A percentile compares a stretch with the other conserved stretches of the same genome.
Evolutionary conservation across 768 basidiomycete genomes (phyloP).

Genomic region (Mycena vitilis): DNA sequence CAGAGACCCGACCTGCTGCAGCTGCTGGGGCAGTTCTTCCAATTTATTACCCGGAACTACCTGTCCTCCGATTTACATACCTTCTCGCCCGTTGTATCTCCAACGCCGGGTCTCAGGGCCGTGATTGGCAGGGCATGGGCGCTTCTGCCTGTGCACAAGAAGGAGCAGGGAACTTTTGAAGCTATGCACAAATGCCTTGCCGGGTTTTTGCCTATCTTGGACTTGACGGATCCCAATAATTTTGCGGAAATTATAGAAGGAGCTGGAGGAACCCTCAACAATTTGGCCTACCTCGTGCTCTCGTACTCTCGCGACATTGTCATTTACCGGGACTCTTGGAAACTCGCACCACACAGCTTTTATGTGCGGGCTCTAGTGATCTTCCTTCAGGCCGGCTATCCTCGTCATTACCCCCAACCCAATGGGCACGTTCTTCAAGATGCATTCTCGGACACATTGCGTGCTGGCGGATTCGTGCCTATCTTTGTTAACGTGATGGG

Average conservation of each 20-base stretch:
- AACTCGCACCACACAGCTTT: not conserved
- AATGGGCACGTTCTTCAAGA: constrained; percentile 1
- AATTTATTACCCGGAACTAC: constrained; percentile 15
- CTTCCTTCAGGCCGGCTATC: constrained; percentile 9
- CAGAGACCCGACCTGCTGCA: not conserved
- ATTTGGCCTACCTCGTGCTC: constrained; percentile 12
- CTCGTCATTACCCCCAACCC: not conserved
- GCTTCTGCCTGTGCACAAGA: not conserved
- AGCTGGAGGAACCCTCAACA: constrained; percentile 8
- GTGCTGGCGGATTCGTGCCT: constrained; percentile 3
- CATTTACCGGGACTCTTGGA: not conserved
- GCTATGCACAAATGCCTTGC: not conserved
- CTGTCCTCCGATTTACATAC: not conserved
- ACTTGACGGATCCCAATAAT: constrained; percentile 5
- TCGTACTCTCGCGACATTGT: constrained; percentile 1
- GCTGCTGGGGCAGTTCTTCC: constrained; percentile 8
- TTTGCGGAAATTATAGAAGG: constrained; percentile 16
- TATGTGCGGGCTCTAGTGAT: constrained; percentile 2
- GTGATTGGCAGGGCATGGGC: constrained; percentile 2
- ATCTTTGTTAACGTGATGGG: constrained; percentile 12
- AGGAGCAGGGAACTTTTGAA: not conserved
- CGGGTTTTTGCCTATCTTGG: constrained; percentile 7
- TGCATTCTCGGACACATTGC: constrained; percentile 9
- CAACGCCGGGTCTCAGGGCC: constrained; percentile 9
- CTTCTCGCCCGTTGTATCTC: constrained; percentile 5